Evolutionary conservation across 352 stramenopile species (phyloP).

Genomic region (Phytophthora vignae): DNA sequence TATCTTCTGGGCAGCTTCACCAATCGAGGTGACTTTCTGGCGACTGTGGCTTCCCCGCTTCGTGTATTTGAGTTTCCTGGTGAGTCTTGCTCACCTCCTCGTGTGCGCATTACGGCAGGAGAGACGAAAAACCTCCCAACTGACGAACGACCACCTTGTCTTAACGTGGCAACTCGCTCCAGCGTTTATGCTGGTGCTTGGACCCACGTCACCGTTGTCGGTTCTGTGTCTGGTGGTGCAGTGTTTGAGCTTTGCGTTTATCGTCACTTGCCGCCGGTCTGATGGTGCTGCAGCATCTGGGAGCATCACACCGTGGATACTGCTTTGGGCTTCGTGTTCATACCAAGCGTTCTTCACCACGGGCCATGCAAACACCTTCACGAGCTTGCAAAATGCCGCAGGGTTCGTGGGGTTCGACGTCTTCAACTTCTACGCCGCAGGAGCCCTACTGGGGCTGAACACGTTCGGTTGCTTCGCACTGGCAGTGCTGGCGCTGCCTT

Average conservation of each 20-base stretch:
- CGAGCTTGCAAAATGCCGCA: slow-evolving; percentile 90
- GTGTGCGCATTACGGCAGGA: slow-evolving; percentile 13
- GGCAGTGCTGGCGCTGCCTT: slow-evolving; percentile 48
- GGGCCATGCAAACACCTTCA: slow-evolving; percentile 91
- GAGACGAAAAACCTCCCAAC: background rate
- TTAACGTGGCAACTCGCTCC: slow-evolving; percentile 57
- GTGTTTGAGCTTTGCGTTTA: slow-evolving; percentile 50
- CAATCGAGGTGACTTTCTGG: slow-evolving; percentile 43
- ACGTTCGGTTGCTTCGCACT: slow-evolving; percentile 85
- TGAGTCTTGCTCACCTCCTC: slow-evolving; percentile 23
- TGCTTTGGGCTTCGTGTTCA: slow-evolving; percentile 66
- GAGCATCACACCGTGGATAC: slow-evolving; percentile 45
- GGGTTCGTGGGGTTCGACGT: slow-evolving; percentile 90
- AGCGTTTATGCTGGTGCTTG: slow-evolving; percentile 68
- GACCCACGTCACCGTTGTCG: slow-evolving; percentile 66
- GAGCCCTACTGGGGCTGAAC: slow-evolving; percentile 85
- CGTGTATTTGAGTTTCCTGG: slow-evolving; percentile 56
- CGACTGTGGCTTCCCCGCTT: slow-evolving; percentile 68
- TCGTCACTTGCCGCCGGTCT: slow-evolving; percentile 32
- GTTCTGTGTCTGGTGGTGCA: slow-evolving; percentile 59
- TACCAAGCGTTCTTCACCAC: slow-evolving; percentile 89
- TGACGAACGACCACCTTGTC: slow-evolving; percentile 30
- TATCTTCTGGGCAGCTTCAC: slow-evolving; percentile 59
- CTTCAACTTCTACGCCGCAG: slow-evolving; percentile 84
- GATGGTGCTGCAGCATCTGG: slow-evolving; percentile 3